Base-by-base conservation (phyloP, 2,329 filamentous ascomycete genomes). In the Ambrosiella beaveri region DNA sequence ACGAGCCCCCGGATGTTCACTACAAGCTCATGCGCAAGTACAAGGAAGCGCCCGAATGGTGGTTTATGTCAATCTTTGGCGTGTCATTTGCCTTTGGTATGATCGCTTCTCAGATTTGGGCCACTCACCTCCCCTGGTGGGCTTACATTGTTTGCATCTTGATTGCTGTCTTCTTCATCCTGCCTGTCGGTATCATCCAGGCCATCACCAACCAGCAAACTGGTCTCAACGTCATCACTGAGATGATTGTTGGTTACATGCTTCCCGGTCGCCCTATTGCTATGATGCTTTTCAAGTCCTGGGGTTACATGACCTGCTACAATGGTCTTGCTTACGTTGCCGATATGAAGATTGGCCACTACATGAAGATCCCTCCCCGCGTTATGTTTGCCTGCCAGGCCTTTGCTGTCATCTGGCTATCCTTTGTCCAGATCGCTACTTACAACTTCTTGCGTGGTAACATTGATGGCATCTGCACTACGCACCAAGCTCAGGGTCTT, bases 11-110 rank as follows among this genome's bases (percentile, higher is more conserved):
- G 13, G 77, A 80, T 63, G 66, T 79, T 3, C 78, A 80, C 62
- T 67, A 70, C 53, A 73, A 73, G 59, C 70, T 82, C 57, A 82
- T 82, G 78, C 64, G 69, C 39, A 75, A 74, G 59, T 83, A 80
- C 65, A 72, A 72, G 60, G 69, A 76, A 40, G 75, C 74, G 0
- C 79, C 79, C 0, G 66, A 74, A 41, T 81, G 75, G 76, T 82
- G 79, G 79, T 82, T 80, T 61, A 63, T 65, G 0, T 62, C 61
- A 6, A 67, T 77, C n/a, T 72, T 75, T 19, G 60, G 71, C 2
- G 19, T 72, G 56, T 77, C 78, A 67, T 68, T 79, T n/a, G 75
- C 66, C 1, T 70, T 81, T 6, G 68, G 68, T n/a, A 70, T 71
- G 66, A 65, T 70, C 37, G 68, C 67, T 0, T 64, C 64, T 19